A percentile compares a stretch with the other conserved stretches of the same genome.
Conservation (phyloP, 192 early-diverging fungal genomes). For the Neocallimastix lanati region DNA sequence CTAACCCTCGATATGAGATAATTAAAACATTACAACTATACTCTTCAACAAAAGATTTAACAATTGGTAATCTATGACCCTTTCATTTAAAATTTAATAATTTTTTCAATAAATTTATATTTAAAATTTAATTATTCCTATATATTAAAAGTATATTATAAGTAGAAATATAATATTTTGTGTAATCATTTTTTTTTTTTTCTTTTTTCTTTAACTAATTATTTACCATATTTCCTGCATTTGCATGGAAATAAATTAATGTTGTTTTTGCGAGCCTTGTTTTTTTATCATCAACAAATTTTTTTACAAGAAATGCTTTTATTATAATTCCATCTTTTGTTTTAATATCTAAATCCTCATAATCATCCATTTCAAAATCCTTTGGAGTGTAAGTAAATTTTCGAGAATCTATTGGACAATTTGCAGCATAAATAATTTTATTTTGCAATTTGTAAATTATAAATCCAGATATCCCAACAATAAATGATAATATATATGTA, state of each 20-base stretch:
- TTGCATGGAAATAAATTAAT: constrained; percentile 80
- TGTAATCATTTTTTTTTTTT: too few relatives aligned
- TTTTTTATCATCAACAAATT: not conserved
- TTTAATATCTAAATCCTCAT: not conserved
- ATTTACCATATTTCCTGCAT: constrained; percentile 85
- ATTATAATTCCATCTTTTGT: not conserved
- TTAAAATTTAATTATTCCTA: too few relatives aligned
- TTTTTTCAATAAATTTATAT: too few relatives aligned
- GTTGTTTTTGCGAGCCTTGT: constrained; percentile 22
- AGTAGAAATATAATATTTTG: too few relatives aligned
- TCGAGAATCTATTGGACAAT: not conserved
- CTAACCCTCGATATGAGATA: constrained; percentile 96
- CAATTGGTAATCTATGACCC: constrained; percentile 91
- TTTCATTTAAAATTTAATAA: too few relatives aligned
- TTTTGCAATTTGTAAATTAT: not conserved
- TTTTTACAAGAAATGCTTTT: not conserved
- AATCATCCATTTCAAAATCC: not conserved
- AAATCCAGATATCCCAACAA: not conserved
- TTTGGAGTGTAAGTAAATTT: not conserved
- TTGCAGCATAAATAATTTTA: not conserved
- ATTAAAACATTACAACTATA: constrained; percentile 77
- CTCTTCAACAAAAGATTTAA: constrained; percentile 43
- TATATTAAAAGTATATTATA: too few relatives aligned
- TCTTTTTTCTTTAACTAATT: too few relatives aligned
- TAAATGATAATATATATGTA: not conserved